A percentile compares a stretch with the other conserved stretches of the same genome.
phyloP scores from a whole-genome alignment of 225 moss, liverwort and hornwort genomes.

The Straminergon stramineum region DNA sequence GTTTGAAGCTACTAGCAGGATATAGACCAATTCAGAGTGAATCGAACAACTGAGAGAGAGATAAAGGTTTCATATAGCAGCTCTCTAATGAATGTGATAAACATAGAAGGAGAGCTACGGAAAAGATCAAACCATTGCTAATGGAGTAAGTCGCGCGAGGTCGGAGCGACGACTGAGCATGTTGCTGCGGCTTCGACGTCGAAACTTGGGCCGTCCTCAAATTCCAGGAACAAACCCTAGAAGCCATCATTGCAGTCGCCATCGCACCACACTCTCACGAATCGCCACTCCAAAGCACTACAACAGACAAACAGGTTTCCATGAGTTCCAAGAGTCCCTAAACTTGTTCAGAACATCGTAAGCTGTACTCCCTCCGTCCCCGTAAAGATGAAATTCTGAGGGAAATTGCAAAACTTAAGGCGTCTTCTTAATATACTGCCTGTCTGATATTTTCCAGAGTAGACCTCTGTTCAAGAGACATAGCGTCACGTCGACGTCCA shows the following conservation, averaged over 20 bases:
- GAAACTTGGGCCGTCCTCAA: constrained; percentile 5
- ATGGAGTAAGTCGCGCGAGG: constrained; percentile 20
- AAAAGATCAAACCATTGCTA: constrained; percentile 9
- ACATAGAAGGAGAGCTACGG: neutral
- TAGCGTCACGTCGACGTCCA: neutral
- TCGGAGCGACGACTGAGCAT: neutral
- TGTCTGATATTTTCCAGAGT: neutral
- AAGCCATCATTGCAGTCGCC: constrained; percentile 22
- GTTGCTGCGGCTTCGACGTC: constrained; percentile 5
- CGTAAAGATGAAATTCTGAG: neutral
- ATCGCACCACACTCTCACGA: neutral
- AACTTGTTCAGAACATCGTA: neutral
- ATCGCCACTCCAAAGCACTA: neutral
- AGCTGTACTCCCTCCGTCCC: neutral
- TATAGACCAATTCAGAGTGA: neutral
- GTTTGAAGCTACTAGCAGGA: neutral
- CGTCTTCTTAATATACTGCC: neutral
- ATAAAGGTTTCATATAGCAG: neutral
- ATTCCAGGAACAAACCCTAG: constrained; percentile 19
- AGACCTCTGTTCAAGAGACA: neutral
- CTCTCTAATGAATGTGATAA: neutral
- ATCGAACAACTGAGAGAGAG: neutral
- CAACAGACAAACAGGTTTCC: neutral
- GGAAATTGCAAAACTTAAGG: neutral
- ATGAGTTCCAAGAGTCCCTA: neutral